Evolutionary conservation across 805 yeast species (phyloP).

Genomic region (Kazachstania psychrophila): DNA sequence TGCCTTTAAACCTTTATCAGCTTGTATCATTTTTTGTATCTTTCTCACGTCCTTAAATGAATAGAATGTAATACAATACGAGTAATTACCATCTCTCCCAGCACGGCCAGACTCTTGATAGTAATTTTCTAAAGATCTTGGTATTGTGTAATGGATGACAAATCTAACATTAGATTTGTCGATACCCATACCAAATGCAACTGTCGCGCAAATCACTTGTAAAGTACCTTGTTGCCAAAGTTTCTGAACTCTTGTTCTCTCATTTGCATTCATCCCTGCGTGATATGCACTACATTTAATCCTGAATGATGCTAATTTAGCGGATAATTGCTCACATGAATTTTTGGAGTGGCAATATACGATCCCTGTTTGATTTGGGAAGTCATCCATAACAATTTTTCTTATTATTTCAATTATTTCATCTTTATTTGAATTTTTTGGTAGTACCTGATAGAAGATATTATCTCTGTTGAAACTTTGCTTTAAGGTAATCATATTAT

Average conservation of each 20-base stretch:
- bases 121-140: constrained; percentile 88
- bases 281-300: constrained; percentile 72
- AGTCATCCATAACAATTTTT: constrained; percentile 43
- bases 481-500: constrained; percentile 54
- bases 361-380: constrained; percentile 63
- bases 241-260: constrained; percentile 59
- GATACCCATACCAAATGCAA: constrained; percentile 99
- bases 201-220: constrained; percentile 88
- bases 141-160: constrained; percentile 81
- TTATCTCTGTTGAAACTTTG: constrained; percentile 92
- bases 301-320: constrained; percentile 48
- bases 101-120: constrained; percentile 98
- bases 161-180: constrained; percentile 93
- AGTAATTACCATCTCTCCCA: constrained; percentile 83
- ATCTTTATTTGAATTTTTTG: constrained; percentile 44
- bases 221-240: constrained; percentile 69
- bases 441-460: constrained; percentile 64
- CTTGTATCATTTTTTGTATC: constrained; percentile 65
- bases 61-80: constrained; percentile 78
- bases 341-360: constrained; percentile 88
- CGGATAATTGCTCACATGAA: constrained; percentile 74
- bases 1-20: constrained; percentile 58
- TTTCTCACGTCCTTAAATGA: constrained; percentile 70
- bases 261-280: constrained; percentile 86
- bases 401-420: constrained; percentile 46